Base-by-base conservation (phyloP, 257 asterid species). In the Marsdenia floribunda region DNA sequence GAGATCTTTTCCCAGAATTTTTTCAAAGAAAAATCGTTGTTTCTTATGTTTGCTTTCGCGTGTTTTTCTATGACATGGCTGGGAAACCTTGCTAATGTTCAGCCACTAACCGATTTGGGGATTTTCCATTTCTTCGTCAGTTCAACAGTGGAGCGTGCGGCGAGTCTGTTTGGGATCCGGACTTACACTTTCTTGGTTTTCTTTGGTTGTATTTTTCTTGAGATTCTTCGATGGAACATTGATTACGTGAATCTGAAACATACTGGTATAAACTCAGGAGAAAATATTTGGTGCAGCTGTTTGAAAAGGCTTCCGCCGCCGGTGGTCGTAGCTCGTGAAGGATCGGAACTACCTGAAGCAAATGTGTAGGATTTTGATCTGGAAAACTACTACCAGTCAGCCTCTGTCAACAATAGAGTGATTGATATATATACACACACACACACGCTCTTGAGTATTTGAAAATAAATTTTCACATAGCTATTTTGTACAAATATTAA, bases 41-140 rank as follows among this genome's bases (percentile, higher is more conserved):
- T 35, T 9, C 63, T 29, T 7, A 38, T 78, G 64, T 21, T 75
- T 49, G 72, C 70, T 46, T 73, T 76, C 26, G 37, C 72, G n/a
- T 75, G 24, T 37, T 71, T 67, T 6, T 57, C 82, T 2, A 24
- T 65, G 12, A 71, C 72, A 14, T 78, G 80, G 78, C 68, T 75
- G 29, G 76, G 82, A 9, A 44, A 19, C 50, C 59, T 77, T 15
- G 88, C 88, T 3, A 50, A 77, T 66, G 78, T 64, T 19, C 76
- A 74, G 38, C 76, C 75, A 37, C 44, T 35, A 2, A 44, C 47
- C 13, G 86, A 84, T 12, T 12, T 71, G 22, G 79, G 82, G n/a
- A 55, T 77, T 15, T 70, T 81, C 38, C 71, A 81, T 18, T 71
- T 75, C 74, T 33, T 82, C 11, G 57, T 65, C 63, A 70, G 66